Base-by-base conservation (phyloP, 2,329 filamentous ascomycete genomes). In the Claviceps sp. region DNA sequence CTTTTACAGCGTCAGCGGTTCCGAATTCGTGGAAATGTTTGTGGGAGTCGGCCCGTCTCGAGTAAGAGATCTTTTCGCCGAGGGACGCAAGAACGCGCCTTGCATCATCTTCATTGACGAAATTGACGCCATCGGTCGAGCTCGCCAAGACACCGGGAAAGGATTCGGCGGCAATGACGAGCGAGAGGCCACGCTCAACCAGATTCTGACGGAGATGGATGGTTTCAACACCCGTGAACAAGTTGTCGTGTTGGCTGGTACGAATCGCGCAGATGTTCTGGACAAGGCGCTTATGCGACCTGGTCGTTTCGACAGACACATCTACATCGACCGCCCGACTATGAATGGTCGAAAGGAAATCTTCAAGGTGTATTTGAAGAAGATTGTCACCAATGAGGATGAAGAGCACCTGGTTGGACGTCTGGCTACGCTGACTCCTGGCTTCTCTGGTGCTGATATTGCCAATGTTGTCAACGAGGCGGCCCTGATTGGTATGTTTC, bases 91-190 rank as follows among this genome's bases (percentile, higher is more conserved):
- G 75, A 95, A 88, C 69, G 87, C 93, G 0, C 93, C 93, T 3
- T 98, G 93, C 71, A 98, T 98, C 69, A 94, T 98, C 69, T 98
- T 98, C 74, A 97, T 98, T 59, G 93, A 98, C 65, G 93, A 98
- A 70, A 98, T 98, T 61, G 93, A 98, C 67, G 93, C 93, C 53
- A 96, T 98, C 62, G 93, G 93, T 60, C 88, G 90, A 65, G 86
- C 91, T 52, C 82, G 93, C 71, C 77, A 84, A 22, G 94, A 95
- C 65, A 81, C 84, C 38, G 85, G 84, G 57, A 62, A 63, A 47
- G 71, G 72, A 54, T 85, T 86, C 41, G 90, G 91, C 57, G 93
- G 93, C 55, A 97, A 97, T 63, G 93, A 98, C 64, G 93, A 98
- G 72, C 85, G 93, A 55, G 93, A 98, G 71, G 88, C 87, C 47